Conservation (phyloP, 768 basidiomycete genomes). For the Sarcomyxa edulis region DNA sequence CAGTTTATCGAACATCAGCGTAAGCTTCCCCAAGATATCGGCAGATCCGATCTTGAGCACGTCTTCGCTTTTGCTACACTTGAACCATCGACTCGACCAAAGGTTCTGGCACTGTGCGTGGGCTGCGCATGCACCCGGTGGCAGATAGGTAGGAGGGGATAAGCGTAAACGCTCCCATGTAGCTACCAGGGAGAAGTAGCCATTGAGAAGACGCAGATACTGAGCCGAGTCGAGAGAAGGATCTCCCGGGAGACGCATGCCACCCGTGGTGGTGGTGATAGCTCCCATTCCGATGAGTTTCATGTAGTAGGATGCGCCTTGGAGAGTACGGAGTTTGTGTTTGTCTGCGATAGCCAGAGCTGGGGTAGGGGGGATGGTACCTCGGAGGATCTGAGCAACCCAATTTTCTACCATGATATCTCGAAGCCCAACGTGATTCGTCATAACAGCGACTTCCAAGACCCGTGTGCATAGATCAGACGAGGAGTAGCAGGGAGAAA, state of each 20-base stretch:
- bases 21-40: no score
- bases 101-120: conserved; percentile 76
- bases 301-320: conserved; percentile 53
- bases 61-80: conserved; percentile 70
- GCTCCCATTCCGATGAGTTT: conserved; percentile 37
- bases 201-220: conserved; percentile 60
- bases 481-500: conserved; percentile 24
- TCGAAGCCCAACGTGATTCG: conserved; percentile 40
- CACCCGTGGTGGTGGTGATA: no score
- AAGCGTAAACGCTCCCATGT: conserved; percentile 62
- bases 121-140: conserved; percentile 55
- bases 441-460: conserved; percentile 47
- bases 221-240: conserved; percentile 53
- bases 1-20: no score
- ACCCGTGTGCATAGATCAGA: conserved; percentile 36
- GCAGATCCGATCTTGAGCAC: conserved; percentile 56
- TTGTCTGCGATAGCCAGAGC: conserved; percentile 43
- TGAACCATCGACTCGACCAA: conserved; percentile 68
- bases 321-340: conserved; percentile 27
- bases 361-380: conserved; percentile 41
- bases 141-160: conserved; percentile 57
- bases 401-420: conserved; percentile 43
- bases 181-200: conserved; percentile 62
- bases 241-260: no score
- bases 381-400: conserved; percentile 48